Conservation (phyloP, 2,329 filamentous ascomycete species). For the Pseudonectria buxi region DNA sequence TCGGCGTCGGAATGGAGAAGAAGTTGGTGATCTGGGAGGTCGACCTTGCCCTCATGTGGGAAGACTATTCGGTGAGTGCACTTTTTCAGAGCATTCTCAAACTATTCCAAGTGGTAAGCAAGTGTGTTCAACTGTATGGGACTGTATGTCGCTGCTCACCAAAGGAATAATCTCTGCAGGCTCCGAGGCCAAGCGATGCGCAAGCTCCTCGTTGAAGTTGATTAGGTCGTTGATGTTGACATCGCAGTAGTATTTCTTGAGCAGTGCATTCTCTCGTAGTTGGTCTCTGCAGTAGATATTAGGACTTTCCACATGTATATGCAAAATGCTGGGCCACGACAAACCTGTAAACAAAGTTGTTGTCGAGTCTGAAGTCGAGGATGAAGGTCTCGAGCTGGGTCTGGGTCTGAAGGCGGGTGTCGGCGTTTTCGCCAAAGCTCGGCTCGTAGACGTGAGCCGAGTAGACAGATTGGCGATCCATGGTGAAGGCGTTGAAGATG, state of each 20-base stretch:
- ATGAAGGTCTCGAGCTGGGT: constrained; percentile 83
- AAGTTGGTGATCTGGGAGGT: constrained; percentile 85
- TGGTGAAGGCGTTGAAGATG: constrained; percentile 28
- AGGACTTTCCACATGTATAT: constrained; percentile 1
- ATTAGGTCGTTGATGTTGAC: constrained; percentile 94
- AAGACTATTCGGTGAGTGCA: constrained; percentile 93
- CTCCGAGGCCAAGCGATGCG: constrained; percentile 80
- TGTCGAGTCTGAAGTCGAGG: constrained; percentile 88
- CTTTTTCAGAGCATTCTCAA: constrained; percentile 81
- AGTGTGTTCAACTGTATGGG: background rate
- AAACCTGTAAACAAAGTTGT: constrained; percentile 89
- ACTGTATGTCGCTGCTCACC: constrained; percentile 40
- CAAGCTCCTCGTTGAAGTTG: constrained; percentile 91
- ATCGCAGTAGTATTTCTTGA: constrained; percentile 94
- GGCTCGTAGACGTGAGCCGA: constrained; percentile 73
- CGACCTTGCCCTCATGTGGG: constrained; percentile 59
- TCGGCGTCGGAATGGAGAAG: constrained; percentile 89
- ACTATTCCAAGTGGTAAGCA: constrained; percentile 46
- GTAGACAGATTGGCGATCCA: constrained; percentile 87
- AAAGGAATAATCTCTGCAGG: constrained; percentile 89
- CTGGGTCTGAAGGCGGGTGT: constrained; percentile 67
- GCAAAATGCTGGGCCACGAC: constrained; percentile 10
- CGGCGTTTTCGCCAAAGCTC: constrained; percentile 57
- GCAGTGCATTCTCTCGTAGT: constrained; percentile 85
- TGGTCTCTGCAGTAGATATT: constrained; percentile 63